Percentiles rank a stretch among this genome's conserved stretches.
Evolutionary conservation across 1,284 basidiomycete genomes (phyloP).

Genomic region (Meira nashicola): DNA sequence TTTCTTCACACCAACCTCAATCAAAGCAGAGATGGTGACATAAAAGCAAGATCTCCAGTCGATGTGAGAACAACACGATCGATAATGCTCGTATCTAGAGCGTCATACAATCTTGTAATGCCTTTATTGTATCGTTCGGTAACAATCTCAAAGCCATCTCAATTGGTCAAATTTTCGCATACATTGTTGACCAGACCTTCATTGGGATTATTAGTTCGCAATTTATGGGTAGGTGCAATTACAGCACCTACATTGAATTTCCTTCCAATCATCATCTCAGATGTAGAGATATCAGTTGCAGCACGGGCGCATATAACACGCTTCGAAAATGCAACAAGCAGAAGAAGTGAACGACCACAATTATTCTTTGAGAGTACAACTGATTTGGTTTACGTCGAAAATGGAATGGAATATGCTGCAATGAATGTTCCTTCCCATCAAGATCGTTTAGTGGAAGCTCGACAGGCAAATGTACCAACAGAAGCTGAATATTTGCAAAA

Average conservation of each 20-base stretch:
- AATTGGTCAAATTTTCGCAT: constrained; percentile 27
- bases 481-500: not conserved
- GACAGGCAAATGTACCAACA: not conserved
- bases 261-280: not conserved
- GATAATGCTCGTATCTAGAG: constrained; percentile 29
- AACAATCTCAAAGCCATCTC: constrained; percentile 29
- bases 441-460: not conserved
- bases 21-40: not conserved
- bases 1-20: constrained; percentile 16
- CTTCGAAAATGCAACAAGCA: not conserved
- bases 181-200: constrained; percentile 28
- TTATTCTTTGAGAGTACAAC: not conserved
- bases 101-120: constrained; percentile 29
- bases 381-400: constrained; percentile 19
- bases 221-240: constrained; percentile 33
- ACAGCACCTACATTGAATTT: constrained; percentile 10
- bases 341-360: not conserved
- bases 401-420: constrained; percentile 27
- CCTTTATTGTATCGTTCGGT: constrained; percentile 33
- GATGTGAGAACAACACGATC: constrained; percentile 27
- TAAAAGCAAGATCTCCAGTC: constrained; percentile 9
- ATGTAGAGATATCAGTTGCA: not conserved
- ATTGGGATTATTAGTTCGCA: constrained; percentile 29
- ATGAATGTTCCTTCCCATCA: not conserved
- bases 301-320: not conserved